Evolutionary conservation across 306 rosid species (phyloP).

Genomic region (Castanea sativa): DNA sequence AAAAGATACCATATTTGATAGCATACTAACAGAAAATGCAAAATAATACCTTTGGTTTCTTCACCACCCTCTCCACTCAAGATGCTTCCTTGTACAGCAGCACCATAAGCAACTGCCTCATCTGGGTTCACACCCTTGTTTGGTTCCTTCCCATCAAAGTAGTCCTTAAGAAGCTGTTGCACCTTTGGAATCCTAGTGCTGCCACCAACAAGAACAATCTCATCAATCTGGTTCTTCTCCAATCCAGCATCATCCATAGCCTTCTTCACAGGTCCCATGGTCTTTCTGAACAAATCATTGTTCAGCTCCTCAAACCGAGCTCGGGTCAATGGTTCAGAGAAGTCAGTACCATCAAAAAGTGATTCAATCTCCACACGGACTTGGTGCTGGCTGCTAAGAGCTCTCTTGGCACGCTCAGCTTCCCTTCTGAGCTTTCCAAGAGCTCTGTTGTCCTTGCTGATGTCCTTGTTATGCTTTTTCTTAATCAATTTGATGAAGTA

Average conservation of each 20-base stretch:
- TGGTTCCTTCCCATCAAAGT: conserved; percentile 96
- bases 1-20: not conserved
- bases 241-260: conserved; percentile 99
- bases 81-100: conserved; percentile 97
- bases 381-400: conserved; percentile 99
- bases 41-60: conserved; percentile 80
- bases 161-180: conserved; percentile 88
- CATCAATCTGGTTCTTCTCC: conserved; percentile 83
- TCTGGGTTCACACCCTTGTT: conserved; percentile 99
- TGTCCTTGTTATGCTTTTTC: conserved; percentile 93
- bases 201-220: conserved; percentile 96
- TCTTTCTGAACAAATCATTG: conserved; percentile 94
- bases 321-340: conserved; percentile 88
- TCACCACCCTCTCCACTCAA: conserved; percentile 99
- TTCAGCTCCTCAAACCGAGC: conserved; percentile 97
- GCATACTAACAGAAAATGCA: not conserved
- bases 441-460: conserved; percentile 97
- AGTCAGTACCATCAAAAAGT: conserved; percentile 83
- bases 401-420: conserved; percentile 95
- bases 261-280: conserved; percentile 98
- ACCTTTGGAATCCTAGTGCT: conserved; percentile 98
- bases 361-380: conserved; percentile 98
- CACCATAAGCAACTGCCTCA: conserved; percentile 98
- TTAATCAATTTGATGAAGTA: conserved; percentile 97
- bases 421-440: conserved; percentile 96